Conservation (phyloP, 352 stramenopile species). For the Lagenidium sp. region DNA sequence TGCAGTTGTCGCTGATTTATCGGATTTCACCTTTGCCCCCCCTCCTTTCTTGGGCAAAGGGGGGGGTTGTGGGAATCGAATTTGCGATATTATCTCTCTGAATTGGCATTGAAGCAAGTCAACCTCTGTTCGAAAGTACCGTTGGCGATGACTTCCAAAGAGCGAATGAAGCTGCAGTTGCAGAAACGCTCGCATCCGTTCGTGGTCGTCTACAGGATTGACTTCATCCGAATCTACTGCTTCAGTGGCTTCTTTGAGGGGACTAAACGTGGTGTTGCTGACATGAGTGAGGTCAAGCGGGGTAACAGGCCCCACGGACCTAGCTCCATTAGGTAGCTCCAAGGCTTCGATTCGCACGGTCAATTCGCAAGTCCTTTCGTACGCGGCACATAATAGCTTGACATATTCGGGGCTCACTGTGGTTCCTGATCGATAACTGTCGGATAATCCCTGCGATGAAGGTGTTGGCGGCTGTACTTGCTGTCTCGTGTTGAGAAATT, state of each 20-base stretch:
- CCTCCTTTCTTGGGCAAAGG: slow-evolving; percentile 23
- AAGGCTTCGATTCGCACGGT: slow-evolving; percentile 37
- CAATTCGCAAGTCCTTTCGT: slow-evolving; percentile 50
- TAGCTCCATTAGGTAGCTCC: no score
- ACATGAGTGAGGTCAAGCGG: slow-evolving; percentile 4
- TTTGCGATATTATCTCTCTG: slow-evolving; percentile 21
- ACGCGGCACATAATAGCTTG: slow-evolving; percentile 42
- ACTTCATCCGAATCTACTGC: not conserved
- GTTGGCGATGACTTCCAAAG: slow-evolving; percentile 61
- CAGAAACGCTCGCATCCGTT: slow-evolving; percentile 65
- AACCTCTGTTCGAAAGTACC: slow-evolving; percentile 57
- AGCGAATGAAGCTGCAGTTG: slow-evolving; percentile 69
- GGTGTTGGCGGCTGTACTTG: not conserved
- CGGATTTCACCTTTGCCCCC: slow-evolving; percentile 9
- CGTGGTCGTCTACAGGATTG: slow-evolving; percentile 10
- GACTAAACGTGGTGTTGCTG: slow-evolving; percentile 4
- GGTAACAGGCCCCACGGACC: not conserved
- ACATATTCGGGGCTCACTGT: slow-evolving; percentile 47
- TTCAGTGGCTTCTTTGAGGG: slow-evolving; percentile 10
- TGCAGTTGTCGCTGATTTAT: slow-evolving; percentile 3
- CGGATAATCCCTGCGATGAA: not conserved
- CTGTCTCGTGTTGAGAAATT: slow-evolving; percentile 29
- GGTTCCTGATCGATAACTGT: not conserved
- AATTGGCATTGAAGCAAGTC: slow-evolving; percentile 48
- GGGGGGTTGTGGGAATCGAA: slow-evolving; percentile 43